Conservation (phyloP, 345 rosid species). For the Eucalyptus regnans region DNA sequence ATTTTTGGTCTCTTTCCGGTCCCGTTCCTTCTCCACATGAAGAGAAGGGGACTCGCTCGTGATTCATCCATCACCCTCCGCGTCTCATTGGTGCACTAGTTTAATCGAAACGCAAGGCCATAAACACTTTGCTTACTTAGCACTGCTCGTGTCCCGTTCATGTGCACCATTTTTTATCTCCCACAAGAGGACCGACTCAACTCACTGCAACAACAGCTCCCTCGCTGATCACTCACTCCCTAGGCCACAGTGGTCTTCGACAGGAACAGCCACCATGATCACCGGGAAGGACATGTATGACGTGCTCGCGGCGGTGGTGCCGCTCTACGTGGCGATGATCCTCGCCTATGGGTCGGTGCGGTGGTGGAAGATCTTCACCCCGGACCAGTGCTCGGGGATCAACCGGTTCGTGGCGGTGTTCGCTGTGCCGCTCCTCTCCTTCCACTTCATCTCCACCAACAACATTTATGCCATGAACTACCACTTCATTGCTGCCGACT, state of each 20-base stretch:
- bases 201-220: neutral
- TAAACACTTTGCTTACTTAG: neutral
- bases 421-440: conserved; percentile 76
- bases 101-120: neutral
- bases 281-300: conserved; percentile 68
- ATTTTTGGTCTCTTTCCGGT: neutral
- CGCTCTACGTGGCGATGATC: conserved; percentile 77
- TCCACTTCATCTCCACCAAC: conserved; percentile 74
- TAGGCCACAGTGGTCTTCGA: neutral
- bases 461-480: conserved; percentile 72
- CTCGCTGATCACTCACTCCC: neutral
- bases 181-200: neutral
- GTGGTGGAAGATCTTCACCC: conserved; percentile 90
- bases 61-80: neutral
- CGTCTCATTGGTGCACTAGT: neutral
- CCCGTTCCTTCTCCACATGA: neutral
- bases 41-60: neutral
- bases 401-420: conserved; percentile 84
- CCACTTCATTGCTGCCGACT: conserved; percentile 77
- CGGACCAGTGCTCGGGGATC: conserved; percentile 82
- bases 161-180: neutral
- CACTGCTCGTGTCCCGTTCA: neutral
- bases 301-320: conserved; percentile 74
- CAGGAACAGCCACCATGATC: conserved; percentile 26
- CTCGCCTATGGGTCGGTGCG: conserved; percentile 80